Base-by-base conservation (phyloP, 495 filamentous ascomycete genomes). In the Immersiella caudata region DNA sequence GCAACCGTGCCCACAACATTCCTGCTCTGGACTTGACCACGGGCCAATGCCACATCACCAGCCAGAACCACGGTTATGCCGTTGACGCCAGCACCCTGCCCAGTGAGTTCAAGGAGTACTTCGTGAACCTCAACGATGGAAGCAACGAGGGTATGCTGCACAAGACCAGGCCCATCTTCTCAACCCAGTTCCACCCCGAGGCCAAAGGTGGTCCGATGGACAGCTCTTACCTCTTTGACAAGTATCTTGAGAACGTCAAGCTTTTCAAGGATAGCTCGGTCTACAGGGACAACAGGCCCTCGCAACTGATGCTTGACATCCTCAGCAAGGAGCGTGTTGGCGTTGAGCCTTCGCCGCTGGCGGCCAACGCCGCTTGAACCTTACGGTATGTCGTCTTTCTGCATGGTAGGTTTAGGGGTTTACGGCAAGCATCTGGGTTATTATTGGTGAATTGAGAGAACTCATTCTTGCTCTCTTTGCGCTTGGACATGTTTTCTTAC, bases 1-100 rank as follows among this genome's bases (percentile, higher is more conserved):
- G 94, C 76, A 97, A 97, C 87, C 90, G 94, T 70, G 94, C 93
- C 40, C 93, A 99, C 84, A 99, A 99, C 82, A 98, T 99, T 71
- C 95, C 95, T 18, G 92, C 93, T 61, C 83, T 98, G 52, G 96
- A 98, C 74, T 83, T 96, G 76, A 96, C 92, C 62, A 97, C 94
- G 29, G 96, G 96, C 25, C 90, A 93, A 78, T 98, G 94, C 88
- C 95, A 98, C 83, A 98, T 98, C 81, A 98, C 95, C 55, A 91
- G 87, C 73, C 95, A 99, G 84, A 99, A 99, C 82, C 95, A 99
- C 80, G 95, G 95, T 55, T 99, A 99, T 74, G 95, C 95, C 20
- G 93, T 99, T 55, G 95, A 98, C 74, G 87, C 93, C 11, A 83
- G 83, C 62, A 97, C 93, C 11, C 84, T 99, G 22, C 85, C 90